Evolutionary conservation across 345 rosid genomes (phyloP).

Genomic region (Trapa bicornis): DNA sequence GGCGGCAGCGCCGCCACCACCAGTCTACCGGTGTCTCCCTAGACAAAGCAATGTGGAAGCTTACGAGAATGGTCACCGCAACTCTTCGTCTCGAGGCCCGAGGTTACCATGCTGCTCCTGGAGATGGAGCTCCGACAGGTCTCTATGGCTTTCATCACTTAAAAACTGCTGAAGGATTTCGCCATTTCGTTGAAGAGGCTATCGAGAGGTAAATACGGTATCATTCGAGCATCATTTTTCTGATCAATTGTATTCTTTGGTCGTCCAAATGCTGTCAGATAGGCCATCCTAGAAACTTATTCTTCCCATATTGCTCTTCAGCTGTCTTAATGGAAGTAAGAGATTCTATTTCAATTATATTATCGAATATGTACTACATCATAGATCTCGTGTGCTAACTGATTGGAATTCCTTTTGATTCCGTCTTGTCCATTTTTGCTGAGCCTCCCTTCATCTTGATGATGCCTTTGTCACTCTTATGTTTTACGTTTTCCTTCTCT

Average conservation of each 20-base stretch:
- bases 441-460: no score
- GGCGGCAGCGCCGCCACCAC: background rate
- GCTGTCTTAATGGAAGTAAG: background rate
- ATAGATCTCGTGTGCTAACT: background rate
- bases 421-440: background rate
- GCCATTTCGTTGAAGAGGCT: conserved; percentile 77
- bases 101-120: conserved; percentile 17
- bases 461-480: no score
- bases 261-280: background rate
- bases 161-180: conserved; percentile 70
- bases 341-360: background rate
- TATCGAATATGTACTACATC: background rate
- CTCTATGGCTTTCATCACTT: conserved; percentile 75
- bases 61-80: conserved; percentile 16
- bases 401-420: background rate
- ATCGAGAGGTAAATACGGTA: conserved; percentile 44
- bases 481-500: no score
- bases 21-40: background rate
- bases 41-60: conserved; percentile 4
- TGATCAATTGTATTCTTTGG: background rate
- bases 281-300: background rate
- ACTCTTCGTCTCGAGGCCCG: conserved; percentile 12
- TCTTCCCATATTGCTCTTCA: background rate
- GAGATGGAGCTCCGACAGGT: conserved; percentile 40
- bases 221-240: background rate